Conservation (phyloP, 495 filamentous ascomycete species). For the Podospora pseudocomata region DNA sequence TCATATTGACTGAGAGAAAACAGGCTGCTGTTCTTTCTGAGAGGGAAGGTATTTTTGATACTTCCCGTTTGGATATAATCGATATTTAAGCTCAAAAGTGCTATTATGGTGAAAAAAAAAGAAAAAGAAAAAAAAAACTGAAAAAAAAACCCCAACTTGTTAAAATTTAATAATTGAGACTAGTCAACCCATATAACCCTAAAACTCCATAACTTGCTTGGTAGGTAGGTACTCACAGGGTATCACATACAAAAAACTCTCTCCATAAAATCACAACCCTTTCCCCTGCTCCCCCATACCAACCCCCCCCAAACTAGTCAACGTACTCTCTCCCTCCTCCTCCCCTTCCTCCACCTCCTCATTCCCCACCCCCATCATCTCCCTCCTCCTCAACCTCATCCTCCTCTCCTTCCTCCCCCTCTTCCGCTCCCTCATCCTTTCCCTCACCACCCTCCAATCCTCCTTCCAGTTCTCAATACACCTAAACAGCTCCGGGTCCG, state of each 20-base stretch:
- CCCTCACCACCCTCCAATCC: slow-evolving; percentile 38
- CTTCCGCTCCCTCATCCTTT: slow-evolving; percentile 20
- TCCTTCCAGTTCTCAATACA: slow-evolving; percentile 46
- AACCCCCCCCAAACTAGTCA: slow-evolving; percentile 8
- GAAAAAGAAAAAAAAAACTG: too few species aligned
- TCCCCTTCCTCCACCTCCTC: neutral
- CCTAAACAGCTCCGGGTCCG: slow-evolving; percentile 41
- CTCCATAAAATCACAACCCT: slow-evolving; percentile 1
- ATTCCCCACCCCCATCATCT: neutral
- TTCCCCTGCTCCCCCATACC: slow-evolving; percentile 7
- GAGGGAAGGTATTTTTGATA: too few species aligned
- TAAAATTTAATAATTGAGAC: too few species aligned
- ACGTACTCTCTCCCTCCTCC: slow-evolving; percentile 1
- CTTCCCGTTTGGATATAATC: too few species aligned
- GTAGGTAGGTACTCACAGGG: neutral
- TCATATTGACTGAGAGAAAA: slow-evolving; percentile 33
- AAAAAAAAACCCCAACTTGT: too few species aligned
- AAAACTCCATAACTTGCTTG: too few species aligned
- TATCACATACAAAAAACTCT: neutral
- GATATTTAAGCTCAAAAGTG: too few species aligned
- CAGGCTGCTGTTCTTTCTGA: too few species aligned
- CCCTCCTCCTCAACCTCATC: slow-evolving; percentile 8
- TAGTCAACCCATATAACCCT: too few species aligned
- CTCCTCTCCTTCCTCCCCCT: slow-evolving; percentile 17
- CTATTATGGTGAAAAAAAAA: too few species aligned